These are phyloP conservation scores for Fusarium sulawesiense DNA, from an alignment of 2,329 filamentous ascomycete genomes.

Conservation along the genomic window DNA sequence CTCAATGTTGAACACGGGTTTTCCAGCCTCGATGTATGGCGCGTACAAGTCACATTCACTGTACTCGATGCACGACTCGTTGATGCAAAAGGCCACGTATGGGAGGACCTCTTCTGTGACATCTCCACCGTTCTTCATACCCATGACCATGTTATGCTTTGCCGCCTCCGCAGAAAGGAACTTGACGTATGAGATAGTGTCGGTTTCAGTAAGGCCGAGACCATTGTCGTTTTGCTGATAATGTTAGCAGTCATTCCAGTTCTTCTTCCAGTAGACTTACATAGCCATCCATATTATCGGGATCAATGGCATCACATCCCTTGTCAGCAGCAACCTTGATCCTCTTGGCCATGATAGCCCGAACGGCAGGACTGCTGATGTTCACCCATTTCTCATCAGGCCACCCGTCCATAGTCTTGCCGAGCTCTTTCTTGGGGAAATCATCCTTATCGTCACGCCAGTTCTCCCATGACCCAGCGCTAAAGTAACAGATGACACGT, in stretches of 20 bases:
- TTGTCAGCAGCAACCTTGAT: constrained; percentile 68
- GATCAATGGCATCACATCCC: constrained; percentile 75
- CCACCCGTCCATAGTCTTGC: constrained; percentile 71
- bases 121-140: constrained; percentile 74
- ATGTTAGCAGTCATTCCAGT: not conserved
- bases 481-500: constrained; percentile 80
- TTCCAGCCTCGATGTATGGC: constrained; percentile 59
- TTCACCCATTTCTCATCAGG: constrained; percentile 74
- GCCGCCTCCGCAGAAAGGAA: constrained; percentile 68
- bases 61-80: constrained; percentile 74
- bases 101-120: constrained; percentile 63
- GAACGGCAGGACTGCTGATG: constrained; percentile 65
- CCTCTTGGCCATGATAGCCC: constrained; percentile 70
- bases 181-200: constrained; percentile 67
- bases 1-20: constrained; percentile 54
- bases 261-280: constrained; percentile 48
- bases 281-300: constrained; percentile 76
- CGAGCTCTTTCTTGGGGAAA: constrained; percentile 68
- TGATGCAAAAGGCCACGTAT: constrained; percentile 73
- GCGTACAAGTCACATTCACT: constrained; percentile 67
- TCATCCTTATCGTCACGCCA: constrained; percentile 67
- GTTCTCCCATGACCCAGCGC: constrained; percentile 74
- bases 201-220: constrained; percentile 64
- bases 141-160: constrained; percentile 66
- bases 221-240: constrained; percentile 67